Evolutionary conservation across 1,284 basidiomycete species (phyloP).

Genomic region (Cutaneotrichosporon cavernicola): DNA sequence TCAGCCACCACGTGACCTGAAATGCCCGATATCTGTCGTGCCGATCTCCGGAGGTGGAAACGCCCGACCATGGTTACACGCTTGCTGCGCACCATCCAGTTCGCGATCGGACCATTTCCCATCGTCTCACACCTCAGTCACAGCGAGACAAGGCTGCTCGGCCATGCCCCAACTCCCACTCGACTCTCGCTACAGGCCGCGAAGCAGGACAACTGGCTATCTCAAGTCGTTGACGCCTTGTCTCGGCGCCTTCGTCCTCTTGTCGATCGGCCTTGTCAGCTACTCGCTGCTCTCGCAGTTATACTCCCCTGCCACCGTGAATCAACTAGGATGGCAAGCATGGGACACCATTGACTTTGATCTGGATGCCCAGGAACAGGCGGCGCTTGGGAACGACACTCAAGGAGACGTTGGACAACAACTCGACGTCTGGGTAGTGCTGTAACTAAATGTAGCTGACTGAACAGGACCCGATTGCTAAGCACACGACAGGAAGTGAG

Average conservation of each 20-base stretch:
- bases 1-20: not conserved
- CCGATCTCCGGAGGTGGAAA: too few species aligned
- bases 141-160: not conserved
- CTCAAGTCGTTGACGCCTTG: slow-evolving; percentile 5
- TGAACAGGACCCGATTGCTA: slow-evolving; percentile 62
- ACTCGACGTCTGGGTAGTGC: slow-evolving; percentile 69
- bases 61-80: too few species aligned
- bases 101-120: not conserved
- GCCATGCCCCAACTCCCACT: slow-evolving; percentile 7
- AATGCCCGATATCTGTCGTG: too few species aligned
- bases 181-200: not conserved
- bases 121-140: not conserved
- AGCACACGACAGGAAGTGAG: slow-evolving; percentile 73
- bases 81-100: not conserved
- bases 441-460: slow-evolving; percentile 13
- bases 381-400: slow-evolving; percentile 48
- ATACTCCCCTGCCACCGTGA: slow-evolving; percentile 65
- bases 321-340: slow-evolving; percentile 84
- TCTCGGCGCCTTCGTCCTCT: slow-evolving; percentile 3
- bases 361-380: slow-evolving; percentile 26
- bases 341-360: slow-evolving; percentile 65
- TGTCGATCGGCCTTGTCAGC: slow-evolving; percentile 57
- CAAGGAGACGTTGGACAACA: slow-evolving; percentile 59
- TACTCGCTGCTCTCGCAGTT: slow-evolving; percentile 55
- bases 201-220: slow-evolving; percentile 3